A percentile compares a stretch with the other conserved stretches of the same genome.
Conservation (phyloP, 2,329 filamentous ascomycete species). For the Fusarium albidum region DNA sequence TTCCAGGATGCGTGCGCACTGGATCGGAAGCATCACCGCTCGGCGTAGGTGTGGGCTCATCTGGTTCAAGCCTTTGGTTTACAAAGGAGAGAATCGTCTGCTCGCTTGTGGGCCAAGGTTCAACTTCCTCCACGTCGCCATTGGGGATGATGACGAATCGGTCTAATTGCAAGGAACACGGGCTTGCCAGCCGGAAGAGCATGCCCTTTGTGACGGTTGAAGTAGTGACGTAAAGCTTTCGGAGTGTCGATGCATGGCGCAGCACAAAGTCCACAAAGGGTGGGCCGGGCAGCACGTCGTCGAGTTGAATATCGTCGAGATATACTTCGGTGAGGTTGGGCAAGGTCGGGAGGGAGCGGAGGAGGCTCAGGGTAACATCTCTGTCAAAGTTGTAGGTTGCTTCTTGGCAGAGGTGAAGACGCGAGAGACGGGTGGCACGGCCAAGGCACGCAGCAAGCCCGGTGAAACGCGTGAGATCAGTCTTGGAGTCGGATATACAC, state of each 20-base stretch:
- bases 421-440: not conserved
- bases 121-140: not conserved
- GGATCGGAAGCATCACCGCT: no score
- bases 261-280: not conserved
- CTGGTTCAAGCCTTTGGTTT: no score
- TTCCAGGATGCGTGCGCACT: constrained; percentile 4
- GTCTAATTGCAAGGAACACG: not conserved
- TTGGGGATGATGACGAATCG: constrained; percentile 6
- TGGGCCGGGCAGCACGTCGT: not conserved
- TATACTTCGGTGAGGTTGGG: constrained; percentile 2
- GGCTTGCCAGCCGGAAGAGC: not conserved
- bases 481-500: not conserved
- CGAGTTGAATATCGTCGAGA: not conserved
- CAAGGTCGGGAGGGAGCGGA: not conserved
- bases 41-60: no score
- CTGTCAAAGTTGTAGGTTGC: no score
- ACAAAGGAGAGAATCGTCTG: not conserved
- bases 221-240: not conserved
- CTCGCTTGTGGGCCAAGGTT: not conserved
- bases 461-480: not conserved
- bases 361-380: not conserved
- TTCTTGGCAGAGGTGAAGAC: constrained; percentile 9
- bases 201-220: not conserved
- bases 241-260: constrained; percentile 7
- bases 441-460: constrained; percentile 5